Conservation (phyloP, 768 basidiomycete genomes). For the Gymnopilus junonius region DNA sequence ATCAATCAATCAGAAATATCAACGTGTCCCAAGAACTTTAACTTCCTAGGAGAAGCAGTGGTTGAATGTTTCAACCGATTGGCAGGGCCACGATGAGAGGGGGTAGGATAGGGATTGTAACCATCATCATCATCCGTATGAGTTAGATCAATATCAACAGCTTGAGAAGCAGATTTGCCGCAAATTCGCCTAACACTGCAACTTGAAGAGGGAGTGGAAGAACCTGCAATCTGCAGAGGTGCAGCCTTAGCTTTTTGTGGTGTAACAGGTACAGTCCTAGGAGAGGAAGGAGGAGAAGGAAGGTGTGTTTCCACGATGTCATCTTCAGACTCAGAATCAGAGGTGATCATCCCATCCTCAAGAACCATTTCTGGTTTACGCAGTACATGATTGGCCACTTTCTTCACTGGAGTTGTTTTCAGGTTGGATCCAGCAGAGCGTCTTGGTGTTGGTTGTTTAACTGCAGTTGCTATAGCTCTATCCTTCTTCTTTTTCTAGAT, state of each 20-base stretch:
- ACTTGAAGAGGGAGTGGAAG: background rate
- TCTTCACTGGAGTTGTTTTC: background rate
- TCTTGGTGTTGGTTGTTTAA: background rate
- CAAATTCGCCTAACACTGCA: background rate
- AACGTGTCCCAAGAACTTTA: background rate
- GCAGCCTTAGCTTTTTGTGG: background rate
- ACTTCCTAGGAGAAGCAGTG: background rate
- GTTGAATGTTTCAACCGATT: background rate
- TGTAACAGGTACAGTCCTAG: background rate
- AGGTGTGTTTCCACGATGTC: background rate
- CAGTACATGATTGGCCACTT: background rate
- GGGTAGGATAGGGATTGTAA: background rate
- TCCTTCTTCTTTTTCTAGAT: background rate
- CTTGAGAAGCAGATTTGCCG: background rate
- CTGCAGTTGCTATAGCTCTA: background rate
- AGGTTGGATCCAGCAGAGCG: background rate
- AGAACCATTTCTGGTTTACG: background rate
- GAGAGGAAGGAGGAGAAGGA: background rate
- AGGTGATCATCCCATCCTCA: background rate
- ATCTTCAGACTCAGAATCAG: background rate
- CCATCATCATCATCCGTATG: background rate
- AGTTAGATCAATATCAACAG: background rate
- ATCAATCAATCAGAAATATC: constrained; percentile 1
- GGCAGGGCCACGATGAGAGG: background rate
- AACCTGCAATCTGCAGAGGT: background rate